Evolutionary conservation across 768 basidiomycete species (phyloP), one percentile per base, ranked within the genome.

Genomic region (Pulveroboletus sp.): DNA sequence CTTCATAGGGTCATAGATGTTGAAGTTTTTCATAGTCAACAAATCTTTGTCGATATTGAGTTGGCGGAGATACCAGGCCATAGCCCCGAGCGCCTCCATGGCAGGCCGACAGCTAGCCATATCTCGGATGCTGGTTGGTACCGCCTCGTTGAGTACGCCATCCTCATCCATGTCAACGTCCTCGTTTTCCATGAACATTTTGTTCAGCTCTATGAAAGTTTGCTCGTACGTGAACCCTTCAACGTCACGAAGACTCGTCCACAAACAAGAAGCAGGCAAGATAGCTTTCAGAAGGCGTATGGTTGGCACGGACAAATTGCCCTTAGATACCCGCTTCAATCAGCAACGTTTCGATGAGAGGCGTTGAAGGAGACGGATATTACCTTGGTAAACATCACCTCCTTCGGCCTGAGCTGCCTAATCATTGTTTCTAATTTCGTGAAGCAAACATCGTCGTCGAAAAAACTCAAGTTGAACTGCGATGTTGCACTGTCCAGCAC

Each of bases 41-140:
- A 99, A 83, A 55, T 97, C 94, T 63, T 91, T 89, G 71, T 94
- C 95, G 53, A 98, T 92, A 62, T 98, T 98, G 34, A 99, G 78
- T 52, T 91, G 90, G 32, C 88, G 84, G 13, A 98, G 79, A 64
- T 93, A 93, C 90, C 92, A 97, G 36, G 95, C 82, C 87, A 97
- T 87, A 2, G 84, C 82, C 1, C 97, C 97, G 16, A 99, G 69
- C 0, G 95, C 87, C 57, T 89, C 84, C 47, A 97, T 86, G 0
- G 93, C 87, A 47, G 72, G 64, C 31, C 72, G 75, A 35, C 80
- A 84, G 14, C 76, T 72, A 42, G 77, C 72, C 85, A 97, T 84
- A 23, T 79, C 75, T 39, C 81, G 75, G 47, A 99, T 93, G 11
- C 84, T 80, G 27, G 80, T 73, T 0, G 97, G 97, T 4, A 87